Percentiles rank a stretch among this genome's conserved stretches.
Evolutionary conservation across 2,329 filamentous ascomycete species (phyloP).

Genomic region (Colletotrichum liriopes): DNA sequence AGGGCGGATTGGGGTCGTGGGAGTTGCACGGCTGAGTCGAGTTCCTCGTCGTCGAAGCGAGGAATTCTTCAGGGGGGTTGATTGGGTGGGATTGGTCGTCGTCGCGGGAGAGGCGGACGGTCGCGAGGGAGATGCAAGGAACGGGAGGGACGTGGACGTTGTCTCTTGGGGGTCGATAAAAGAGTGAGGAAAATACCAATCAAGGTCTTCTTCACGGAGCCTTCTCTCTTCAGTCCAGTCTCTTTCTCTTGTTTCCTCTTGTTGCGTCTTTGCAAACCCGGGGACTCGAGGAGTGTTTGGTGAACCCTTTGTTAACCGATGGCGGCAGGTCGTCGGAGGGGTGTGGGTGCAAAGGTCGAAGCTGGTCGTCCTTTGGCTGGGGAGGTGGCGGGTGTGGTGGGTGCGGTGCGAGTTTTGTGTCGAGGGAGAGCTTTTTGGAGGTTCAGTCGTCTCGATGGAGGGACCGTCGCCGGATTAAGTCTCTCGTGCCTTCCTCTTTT

Average conservation of each 20-base stretch:
- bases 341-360: constrained; percentile 27
- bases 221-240: constrained; percentile 48
- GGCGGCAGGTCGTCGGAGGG: constrained; percentile 42
- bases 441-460: constrained; percentile 39
- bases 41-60: constrained; percentile 61
- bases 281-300: constrained; percentile 35
- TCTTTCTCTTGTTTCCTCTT: constrained; percentile 39
- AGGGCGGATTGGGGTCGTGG: constrained; percentile 48
- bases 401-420: constrained; percentile 17
- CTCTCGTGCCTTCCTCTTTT: constrained; percentile 44
- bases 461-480: constrained; percentile 47
- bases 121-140: constrained; percentile 38
- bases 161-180: constrained; percentile 23
- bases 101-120: constrained; percentile 32
- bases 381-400: constrained; percentile 21
- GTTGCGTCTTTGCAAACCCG: constrained; percentile 35
- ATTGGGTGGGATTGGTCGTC: constrained; percentile 16
- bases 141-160: constrained; percentile 30
- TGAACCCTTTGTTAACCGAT: constrained; percentile 40
- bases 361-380: constrained; percentile 17
- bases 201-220: constrained; percentile 51
- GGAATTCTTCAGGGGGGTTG: constrained; percentile 55
- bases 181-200: constrained; percentile 57
- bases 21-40: constrained; percentile 49
- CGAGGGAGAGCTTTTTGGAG: constrained; percentile 26